Evolutionary conservation across 164 flowering plant species (phyloP), one percentile per base, ranked within the genome.

Genomic region (Stephania japonica): DNA sequence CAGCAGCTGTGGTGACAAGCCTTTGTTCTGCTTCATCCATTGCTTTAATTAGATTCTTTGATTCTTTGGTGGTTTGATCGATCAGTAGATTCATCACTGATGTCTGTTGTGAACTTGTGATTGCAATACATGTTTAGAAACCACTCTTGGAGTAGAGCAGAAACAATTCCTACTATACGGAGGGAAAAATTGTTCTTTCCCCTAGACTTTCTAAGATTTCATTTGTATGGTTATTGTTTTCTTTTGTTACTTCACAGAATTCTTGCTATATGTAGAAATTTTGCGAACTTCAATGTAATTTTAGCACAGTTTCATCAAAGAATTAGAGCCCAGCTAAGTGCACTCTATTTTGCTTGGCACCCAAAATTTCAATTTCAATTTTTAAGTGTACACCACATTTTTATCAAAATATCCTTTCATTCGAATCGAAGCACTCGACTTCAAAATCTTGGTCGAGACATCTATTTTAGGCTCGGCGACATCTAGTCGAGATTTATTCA

Each of bases 41-140:
- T 32, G 38, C 38, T 32, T 32, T 32, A 32, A 32, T 32, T 32
- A 70, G 70, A 84, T 86, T 83, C 72, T 78, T 83, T 84, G 62
- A 81, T 85, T 79, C 83, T 82, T 86, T 82, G 63, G 71, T 59
- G 71, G 49, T 74, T 53, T 68, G 75, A 71, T 78, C 24, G 49
- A 27, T 72, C 68, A 32, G 43, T 47, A 61, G 64, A 32, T 32
- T 63, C 69, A 68, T 41, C 63, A 32, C 59, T 13, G 70, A 56
- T 23, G 53, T 59, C 18, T 65, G 24, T 23, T 67, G 7, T 49
- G 53, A 42, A 32, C 38, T 32, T 32, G 38, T 32, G 38, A 32
- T 32, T 32, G 72, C 38, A 26, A 16, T 53, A 64, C 47, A 32
- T 50, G 24, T 12, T 21, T 18, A 41, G 47, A 70, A 70, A 69